Base-by-base conservation (phyloP, 1,284 basidiomycete species). In the Ganoderma sinense region DNA sequence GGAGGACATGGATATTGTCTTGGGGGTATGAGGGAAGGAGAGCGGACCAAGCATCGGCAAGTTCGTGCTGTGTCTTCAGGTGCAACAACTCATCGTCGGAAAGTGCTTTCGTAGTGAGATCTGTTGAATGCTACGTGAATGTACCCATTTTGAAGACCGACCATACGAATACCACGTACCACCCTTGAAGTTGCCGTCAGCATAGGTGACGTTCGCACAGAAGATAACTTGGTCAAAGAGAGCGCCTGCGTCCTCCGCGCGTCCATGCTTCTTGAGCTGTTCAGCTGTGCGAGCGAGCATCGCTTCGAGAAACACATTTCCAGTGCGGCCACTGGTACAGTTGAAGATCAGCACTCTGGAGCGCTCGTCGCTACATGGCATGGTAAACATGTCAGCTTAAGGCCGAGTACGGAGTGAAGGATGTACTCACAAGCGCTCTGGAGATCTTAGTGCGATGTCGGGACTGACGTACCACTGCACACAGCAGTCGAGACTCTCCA, bases 171-270 rank as follows among this genome's bases (percentile, higher is more conserved):
- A 5, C 11, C 5, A 78, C 91, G 77, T 74, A 95, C 96, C 96
- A 68, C 95, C 93, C 82, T 97, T 98, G 80, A 92, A 98, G 48
- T 87, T 86, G 1, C 98, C 97, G 75, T 94, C 90, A 1, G 89
- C 87, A 77, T 97, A 99, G 0, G 98, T 99, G 56, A 97, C 93
- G 80, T 99, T 99, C 33, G 97, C 93, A 81, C 97, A 99, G 81
- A 99, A 99, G 67, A 98, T 88, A 71, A 96, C 94, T 62, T 90
- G 87, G 78, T 95, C 88, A 78, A 99, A 98, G 76, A 95, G 91
- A 41, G 72, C 73, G 23, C 78, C 78, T 1, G 82, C 75, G 20
- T 80, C 76, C 63, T 87, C 84, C 36, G 78, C 64, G 60, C 80
- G 78, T 51, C 79, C 75, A 69, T 87, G 77, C 39, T 80, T 71